Percentiles rank a stretch among this genome's conserved stretches.
Evolutionary conservation across 2,329 filamentous ascomycete genomes (phyloP).

Genomic region (Dichotomopilus funicola): DNA sequence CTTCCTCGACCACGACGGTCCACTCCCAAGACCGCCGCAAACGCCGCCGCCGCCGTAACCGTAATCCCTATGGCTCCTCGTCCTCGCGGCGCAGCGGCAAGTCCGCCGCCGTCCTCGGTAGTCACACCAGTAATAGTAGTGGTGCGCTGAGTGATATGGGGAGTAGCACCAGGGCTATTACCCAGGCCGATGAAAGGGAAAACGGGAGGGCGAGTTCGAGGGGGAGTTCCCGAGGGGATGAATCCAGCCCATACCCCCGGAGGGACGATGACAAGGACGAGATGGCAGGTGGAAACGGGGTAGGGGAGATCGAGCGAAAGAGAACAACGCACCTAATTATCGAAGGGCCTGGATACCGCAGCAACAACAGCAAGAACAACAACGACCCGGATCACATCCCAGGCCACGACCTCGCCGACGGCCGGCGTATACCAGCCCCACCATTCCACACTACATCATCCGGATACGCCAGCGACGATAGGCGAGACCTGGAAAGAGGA

Average conservation of each 20-base stretch:
- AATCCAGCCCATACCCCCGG: too few relatives aligned
- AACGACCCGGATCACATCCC: too few relatives aligned
- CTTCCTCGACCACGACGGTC: neutral
- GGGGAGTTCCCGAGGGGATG: neutral
- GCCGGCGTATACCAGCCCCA: too few relatives aligned
- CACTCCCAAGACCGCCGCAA: neutral
- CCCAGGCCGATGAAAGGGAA: neutral
- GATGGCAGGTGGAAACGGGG: neutral
- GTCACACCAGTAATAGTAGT: neutral
- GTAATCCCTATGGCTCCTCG: slow-evolving; percentile 7
- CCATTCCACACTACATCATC: too few relatives aligned
- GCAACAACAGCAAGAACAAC: too few relatives aligned
- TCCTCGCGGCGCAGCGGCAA: slow-evolving; percentile 2
- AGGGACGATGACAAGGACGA: too few relatives aligned
- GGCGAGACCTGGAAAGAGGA: too few relatives aligned
- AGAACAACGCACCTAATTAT: slow-evolving; percentile 18
- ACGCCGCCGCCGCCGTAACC: slow-evolving; percentile 9
- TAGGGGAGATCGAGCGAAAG: slow-evolving; percentile 1
- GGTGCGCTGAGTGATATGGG: neutral
- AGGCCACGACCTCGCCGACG: too few relatives aligned
- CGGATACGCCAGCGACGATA: too few relatives aligned
- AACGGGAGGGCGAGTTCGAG: neutral
- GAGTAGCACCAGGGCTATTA: slow-evolving; percentile 11
- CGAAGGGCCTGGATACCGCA: slow-evolving; percentile 19
- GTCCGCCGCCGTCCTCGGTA: neutral